Percentiles rank a stretch among this genome's conserved stretches.
Evolutionary conservation across 352 stramenopile genomes (phyloP).

Genomic region (Phytopythium vexans): DNA sequence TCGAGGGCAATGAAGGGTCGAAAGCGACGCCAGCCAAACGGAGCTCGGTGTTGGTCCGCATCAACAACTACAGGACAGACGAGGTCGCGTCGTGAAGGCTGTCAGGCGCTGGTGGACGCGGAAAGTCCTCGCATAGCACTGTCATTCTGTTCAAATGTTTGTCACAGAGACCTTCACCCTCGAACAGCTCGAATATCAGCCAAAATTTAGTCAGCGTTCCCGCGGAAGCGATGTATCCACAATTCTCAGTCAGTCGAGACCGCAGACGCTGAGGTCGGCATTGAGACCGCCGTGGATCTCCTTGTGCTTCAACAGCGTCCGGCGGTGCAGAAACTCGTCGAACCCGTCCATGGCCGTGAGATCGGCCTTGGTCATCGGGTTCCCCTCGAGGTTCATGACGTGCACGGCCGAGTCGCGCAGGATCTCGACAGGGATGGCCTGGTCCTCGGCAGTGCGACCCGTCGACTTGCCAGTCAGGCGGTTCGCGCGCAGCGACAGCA

Average conservation of each 20-base stretch:
- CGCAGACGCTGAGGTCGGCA: constrained; percentile 79
- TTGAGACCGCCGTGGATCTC: constrained; percentile 77
- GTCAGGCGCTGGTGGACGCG: too few relatives aligned
- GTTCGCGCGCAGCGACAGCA: constrained; percentile 67
- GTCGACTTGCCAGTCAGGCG: constrained; percentile 22
- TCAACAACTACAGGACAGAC: not conserved
- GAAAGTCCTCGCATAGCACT: too few relatives aligned
- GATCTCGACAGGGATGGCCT: constrained; percentile 57
- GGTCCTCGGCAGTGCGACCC: constrained; percentile 8
- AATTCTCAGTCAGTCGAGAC: constrained; percentile 44
- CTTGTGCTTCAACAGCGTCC: constrained; percentile 84
- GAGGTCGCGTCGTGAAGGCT: too few relatives aligned
- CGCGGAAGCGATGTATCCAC: not conserved
- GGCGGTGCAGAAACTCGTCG: constrained; percentile 67
- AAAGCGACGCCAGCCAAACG: not conserved
- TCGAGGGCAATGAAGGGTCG: not conserved
- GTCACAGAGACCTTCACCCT: too few relatives aligned
- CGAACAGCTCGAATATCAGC: too few relatives aligned
- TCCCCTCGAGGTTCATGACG: constrained; percentile 82
- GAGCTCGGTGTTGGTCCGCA: constrained; percentile 2
- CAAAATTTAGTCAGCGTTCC: too few relatives aligned
- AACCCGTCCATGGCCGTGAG: constrained; percentile 77
- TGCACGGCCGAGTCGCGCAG: constrained; percentile 62
- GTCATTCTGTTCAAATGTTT: too few relatives aligned
- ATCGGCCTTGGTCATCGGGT: constrained; percentile 76